phyloP scores from a whole-genome alignment of 352 stramenopile species.

The Albugo candida region DNA sequence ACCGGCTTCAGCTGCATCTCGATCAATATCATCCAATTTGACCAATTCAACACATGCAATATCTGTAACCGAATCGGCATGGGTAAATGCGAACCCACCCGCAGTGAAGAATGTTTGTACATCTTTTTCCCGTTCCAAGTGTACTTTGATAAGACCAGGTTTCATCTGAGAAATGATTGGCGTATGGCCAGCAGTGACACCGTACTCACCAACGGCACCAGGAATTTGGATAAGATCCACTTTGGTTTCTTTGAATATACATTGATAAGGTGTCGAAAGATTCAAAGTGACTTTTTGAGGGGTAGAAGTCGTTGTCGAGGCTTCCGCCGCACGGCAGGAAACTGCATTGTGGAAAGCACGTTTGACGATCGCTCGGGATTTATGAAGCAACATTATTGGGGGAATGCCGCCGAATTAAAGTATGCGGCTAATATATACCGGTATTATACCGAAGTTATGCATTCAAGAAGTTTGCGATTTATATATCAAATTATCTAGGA shows the following conservation, averaged over 20 bases:
- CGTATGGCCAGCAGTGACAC: conserved; percentile 91
- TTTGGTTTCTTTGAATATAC: conserved; percentile 58
- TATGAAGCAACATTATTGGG: too few species aligned
- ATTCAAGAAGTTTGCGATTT: too few species aligned
- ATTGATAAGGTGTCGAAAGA: conserved; percentile 62
- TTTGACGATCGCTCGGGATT: conserved; percentile 12
- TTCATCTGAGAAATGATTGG: conserved; percentile 95
- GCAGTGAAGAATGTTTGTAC: conserved; percentile 96
- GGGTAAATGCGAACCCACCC: conserved; percentile 92
- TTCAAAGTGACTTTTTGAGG: conserved; percentile 75
- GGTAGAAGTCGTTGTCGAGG: conserved; percentile 20
- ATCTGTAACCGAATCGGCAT: conserved; percentile 91
- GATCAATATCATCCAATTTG: conserved; percentile 93
- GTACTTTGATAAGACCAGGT: conserved; percentile 84
- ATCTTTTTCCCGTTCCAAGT: conserved; percentile 66
- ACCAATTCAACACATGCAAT: conserved; percentile 93
- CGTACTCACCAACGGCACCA: conserved; percentile 91
- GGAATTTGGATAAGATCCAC: conserved; percentile 90
- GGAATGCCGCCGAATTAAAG: too few species aligned
- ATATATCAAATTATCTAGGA: too few species aligned
- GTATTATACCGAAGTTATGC: too few species aligned
- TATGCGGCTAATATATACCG: too few species aligned
- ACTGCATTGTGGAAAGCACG: conserved; percentile 45
- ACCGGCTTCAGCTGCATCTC: conserved; percentile 62
- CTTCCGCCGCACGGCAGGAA: conserved; percentile 26